Conservation (phyloP, 306 rosid species). For the Potentilla sterilis region DNA sequence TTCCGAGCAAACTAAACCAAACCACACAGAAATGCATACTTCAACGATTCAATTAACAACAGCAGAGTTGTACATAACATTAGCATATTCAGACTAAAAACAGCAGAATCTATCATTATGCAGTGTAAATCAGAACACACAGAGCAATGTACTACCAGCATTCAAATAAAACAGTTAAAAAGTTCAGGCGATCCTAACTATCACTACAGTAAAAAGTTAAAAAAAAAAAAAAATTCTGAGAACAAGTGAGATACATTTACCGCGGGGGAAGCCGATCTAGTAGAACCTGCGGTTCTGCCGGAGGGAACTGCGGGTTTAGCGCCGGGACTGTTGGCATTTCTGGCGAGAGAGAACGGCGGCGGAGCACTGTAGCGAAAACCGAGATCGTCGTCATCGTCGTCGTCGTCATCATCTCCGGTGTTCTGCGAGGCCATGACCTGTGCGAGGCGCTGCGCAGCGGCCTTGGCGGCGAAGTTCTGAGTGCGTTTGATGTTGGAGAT, state of each 20-base stretch:
- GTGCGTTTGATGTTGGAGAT: slow-evolving; percentile 80
- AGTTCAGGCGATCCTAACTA: slow-evolving; percentile 7
- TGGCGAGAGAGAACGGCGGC: slow-evolving; percentile 68
- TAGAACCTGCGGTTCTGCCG: slow-evolving; percentile 14
- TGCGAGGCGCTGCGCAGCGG: slow-evolving; percentile 97
- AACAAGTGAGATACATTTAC: slow-evolving; percentile 28
- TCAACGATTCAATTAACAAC: neutral
- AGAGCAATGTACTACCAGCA: slow-evolving; percentile 8
- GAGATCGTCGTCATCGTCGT: slow-evolving; percentile 70
- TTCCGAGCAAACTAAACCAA: slow-evolving; percentile 56
- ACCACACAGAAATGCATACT: slow-evolving; percentile 9
- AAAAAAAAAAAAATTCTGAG: neutral
- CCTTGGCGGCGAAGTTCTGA: slow-evolving; percentile 94
- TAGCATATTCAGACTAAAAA: neutral
- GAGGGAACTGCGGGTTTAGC: slow-evolving; percentile 36
- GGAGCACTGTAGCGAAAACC: slow-evolving; percentile 94
- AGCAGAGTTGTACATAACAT: neutral
- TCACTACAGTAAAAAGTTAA: neutral
- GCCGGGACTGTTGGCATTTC: slow-evolving; percentile 35
- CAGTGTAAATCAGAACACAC: neutral
- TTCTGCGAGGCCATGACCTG: slow-evolving; percentile 98
- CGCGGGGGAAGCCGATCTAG: slow-evolving; percentile 71
- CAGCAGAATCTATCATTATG: neutral
- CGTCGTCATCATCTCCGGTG: slow-evolving; percentile 45
- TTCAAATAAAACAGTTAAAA: neutral